Evolutionary conservation across 2,329 filamentous ascomycete species (phyloP), one percentile per base, ranked within the genome.

Genomic region (Hortaea sp.): DNA sequence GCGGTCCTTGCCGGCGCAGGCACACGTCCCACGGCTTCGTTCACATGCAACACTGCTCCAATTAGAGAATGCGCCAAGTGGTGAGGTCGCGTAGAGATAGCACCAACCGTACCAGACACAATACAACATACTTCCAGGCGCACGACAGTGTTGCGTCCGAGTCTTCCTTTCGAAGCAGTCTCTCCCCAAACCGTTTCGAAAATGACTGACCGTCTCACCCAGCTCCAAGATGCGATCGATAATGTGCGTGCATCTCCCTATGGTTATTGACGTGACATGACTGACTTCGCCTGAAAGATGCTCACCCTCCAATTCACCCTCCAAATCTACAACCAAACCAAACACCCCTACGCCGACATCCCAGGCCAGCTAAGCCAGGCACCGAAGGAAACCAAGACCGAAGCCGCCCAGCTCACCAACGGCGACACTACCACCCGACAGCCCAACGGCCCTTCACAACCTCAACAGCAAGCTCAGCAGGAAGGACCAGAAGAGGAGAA

Each of bases 181-280:
- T 20, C 20, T 20, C 20, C 20, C 20, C 20, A 20, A 20, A 20
- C 20, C 20, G 2, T 20, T 20, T 4, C 20, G 6, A 13, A 37
- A 29, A 60, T 60, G 58, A 57, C 56, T 29, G 87, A 94, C 62
- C 75, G 83, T 51, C 74, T 94, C 48, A 90, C 87, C 1, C 86
- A 92, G 65, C 73, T 92, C 48, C 87, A 94, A 67, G 85, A 92
- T 69, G 82, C 85, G 65, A 78, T 90, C 50, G 86, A 92, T 60
- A 81, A 88, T 75, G 85, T 86, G 69, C 31, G 66, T 13, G 2
- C 2, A 7, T 39, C 37, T 13, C 13, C n/a, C 32, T n/a, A 35
- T 20, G 20, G 20, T 20, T 46, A 39, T 39, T 1, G 12, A 47
- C 55, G 29, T 54, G 42, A 31, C 32, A 37, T 37, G 10, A 40